Percentiles rank a stretch among this genome's conserved stretches.
Evolutionary conservation across 495 filamentous ascomycete genomes (phyloP).

Genomic region (Recurvomyces mirabilis): DNA sequence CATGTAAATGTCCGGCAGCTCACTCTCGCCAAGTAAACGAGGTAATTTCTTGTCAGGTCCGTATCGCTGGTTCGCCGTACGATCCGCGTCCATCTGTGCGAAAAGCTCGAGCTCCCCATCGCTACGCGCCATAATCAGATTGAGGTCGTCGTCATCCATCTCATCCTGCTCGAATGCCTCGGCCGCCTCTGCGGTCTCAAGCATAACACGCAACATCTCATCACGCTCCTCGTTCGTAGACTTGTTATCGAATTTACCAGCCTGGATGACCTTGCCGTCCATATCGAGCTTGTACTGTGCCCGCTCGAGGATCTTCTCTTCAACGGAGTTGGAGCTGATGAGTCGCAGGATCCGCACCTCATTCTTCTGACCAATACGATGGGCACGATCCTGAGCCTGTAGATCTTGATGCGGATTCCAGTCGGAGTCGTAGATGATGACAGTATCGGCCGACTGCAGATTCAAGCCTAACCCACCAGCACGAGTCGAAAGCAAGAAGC

Average conservation of each 20-base stretch:
- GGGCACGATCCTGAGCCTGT: constrained; percentile 97
- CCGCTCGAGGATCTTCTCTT: constrained; percentile 96
- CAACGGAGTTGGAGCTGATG: constrained; percentile 92
- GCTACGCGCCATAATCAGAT: constrained; percentile 49
- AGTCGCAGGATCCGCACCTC: constrained; percentile 92
- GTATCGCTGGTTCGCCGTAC: constrained; percentile 51
- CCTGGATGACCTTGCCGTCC: constrained; percentile 98
- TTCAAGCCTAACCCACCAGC: constrained; percentile 96
- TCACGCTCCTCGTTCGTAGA: constrained; percentile 97
- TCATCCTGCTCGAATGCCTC: constrained; percentile 71
- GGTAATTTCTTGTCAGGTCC: constrained; percentile 59
- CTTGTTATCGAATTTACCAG: constrained; percentile 98
- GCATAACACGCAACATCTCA: constrained; percentile 78
- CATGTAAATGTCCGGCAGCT: constrained; percentile 89
- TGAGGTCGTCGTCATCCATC: constrained; percentile 95
- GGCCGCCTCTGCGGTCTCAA: constrained; percentile 80
- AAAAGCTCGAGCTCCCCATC: constrained; percentile 33
- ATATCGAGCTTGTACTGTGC: constrained; percentile 97
- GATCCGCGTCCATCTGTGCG: constrained; percentile 58
- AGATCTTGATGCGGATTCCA: constrained; percentile 99
- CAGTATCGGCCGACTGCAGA: constrained; percentile 92
- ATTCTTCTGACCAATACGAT: constrained; percentile 99
- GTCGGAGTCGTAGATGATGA: constrained; percentile 98
- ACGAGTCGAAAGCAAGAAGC: constrained; percentile 96
- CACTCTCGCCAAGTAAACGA: constrained; percentile 75